Conservation (phyloP, 2,329 filamentous ascomycete genomes). For the Diaporthe citri region DNA sequence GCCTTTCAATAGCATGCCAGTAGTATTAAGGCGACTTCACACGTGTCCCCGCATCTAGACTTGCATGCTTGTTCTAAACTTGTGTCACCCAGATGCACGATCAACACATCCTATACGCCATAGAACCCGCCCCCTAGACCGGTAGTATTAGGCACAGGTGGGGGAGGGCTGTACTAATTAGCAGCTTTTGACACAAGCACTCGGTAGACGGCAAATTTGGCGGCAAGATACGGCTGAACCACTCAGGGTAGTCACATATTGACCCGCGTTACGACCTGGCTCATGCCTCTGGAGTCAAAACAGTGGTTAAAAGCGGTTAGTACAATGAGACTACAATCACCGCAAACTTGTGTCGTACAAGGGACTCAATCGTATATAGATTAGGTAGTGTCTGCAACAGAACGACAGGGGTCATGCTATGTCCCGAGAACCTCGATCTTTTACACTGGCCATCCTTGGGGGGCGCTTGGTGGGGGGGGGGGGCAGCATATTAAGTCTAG, state of each 20-base stretch:
- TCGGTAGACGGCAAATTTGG: not conserved
- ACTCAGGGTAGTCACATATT: not conserved
- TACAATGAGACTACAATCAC: not conserved
- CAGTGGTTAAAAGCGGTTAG: not conserved
- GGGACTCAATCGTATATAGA: not conserved
- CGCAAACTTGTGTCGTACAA: not conserved
- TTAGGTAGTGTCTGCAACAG: not conserved
- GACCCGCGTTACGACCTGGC: not conserved
- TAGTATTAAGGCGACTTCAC: not conserved
- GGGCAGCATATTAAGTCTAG: no score
- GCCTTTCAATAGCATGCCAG: not conserved
- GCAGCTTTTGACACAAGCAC: not conserved
- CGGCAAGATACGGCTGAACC: not conserved
- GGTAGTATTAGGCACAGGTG: not conserved
- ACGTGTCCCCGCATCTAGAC: conserved; percentile 2
- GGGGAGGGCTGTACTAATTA: not conserved
- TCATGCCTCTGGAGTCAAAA: not conserved
- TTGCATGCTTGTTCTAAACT: not conserved
- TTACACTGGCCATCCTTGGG: no score
- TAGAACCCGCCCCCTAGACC: not conserved
- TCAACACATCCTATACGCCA: not conserved
- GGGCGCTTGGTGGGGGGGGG: no score
- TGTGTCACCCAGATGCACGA: not conserved
- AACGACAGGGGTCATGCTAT: not conserved
- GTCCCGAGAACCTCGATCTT: no score